Evolutionary conservation across 2,329 filamentous ascomycete genomes (phyloP).

Genomic region (Metarhizium brunneum): DNA sequence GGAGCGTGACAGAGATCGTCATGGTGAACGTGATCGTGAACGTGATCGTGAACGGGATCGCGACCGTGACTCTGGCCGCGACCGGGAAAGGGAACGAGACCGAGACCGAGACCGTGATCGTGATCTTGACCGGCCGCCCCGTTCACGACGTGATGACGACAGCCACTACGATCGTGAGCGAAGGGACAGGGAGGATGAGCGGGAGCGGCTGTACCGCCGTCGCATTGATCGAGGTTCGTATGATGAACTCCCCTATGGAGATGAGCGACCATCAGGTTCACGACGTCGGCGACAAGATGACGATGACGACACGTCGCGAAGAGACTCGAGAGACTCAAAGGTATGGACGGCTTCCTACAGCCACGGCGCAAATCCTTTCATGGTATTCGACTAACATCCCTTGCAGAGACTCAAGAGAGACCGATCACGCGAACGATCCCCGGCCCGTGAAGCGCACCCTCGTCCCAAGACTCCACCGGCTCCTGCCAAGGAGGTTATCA

Average conservation of each 20-base stretch:
- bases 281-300: slow-evolving; percentile 73
- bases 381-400: neutral
- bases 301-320: slow-evolving; percentile 58
- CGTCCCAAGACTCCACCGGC: slow-evolving; percentile 46
- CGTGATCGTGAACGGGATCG: slow-evolving; percentile 25
- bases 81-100: slow-evolving; percentile 24
- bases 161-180: slow-evolving; percentile 78
- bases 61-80: slow-evolving; percentile 27
- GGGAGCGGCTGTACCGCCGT: slow-evolving; percentile 79
- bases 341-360: slow-evolving; percentile 26
- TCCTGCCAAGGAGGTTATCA: slow-evolving; percentile 38
- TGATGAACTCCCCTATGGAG: slow-evolving; percentile 87
- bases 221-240: slow-evolving; percentile 66
- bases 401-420: slow-evolving; percentile 49
- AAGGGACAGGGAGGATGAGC: slow-evolving; percentile 79
- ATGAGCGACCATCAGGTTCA: slow-evolving; percentile 54
- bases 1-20: slow-evolving; percentile 27
- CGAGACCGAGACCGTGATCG: slow-evolving; percentile 11
- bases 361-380: slow-evolving; percentile 14
- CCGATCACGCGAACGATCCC: slow-evolving; percentile 50
- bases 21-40: slow-evolving; percentile 25
- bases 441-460: slow-evolving; percentile 44
- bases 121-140: slow-evolving; percentile 40
- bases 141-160: slow-evolving; percentile 51
- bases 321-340: slow-evolving; percentile 60